These are phyloP conservation scores for Candida oleophila DNA, from an alignment of 805 yeast genomes.

Conservation along the genomic window DNA sequence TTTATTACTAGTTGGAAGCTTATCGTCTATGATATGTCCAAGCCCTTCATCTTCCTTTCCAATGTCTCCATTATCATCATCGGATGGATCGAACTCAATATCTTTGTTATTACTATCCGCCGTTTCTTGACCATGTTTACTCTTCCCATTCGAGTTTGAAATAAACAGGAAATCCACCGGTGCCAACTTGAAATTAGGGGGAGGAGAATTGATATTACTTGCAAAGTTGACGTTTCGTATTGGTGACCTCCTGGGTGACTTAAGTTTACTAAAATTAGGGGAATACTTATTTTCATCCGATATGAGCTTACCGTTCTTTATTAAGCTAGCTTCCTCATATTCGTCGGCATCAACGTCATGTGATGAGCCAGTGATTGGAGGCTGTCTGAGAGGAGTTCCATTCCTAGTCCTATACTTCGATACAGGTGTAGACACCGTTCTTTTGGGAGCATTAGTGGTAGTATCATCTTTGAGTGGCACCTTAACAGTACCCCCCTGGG, in stretches of 20 bases:
- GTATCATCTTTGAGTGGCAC: slow-evolving; percentile 13
- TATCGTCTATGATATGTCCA: slow-evolving; percentile 3
- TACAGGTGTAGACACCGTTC: slow-evolving; percentile 3
- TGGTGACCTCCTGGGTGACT: slow-evolving; percentile 12
- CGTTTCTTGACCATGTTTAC: background rate
- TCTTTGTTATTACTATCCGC: slow-evolving; percentile 7
- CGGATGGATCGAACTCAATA: slow-evolving; percentile 28
- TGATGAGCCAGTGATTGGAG: slow-evolving; percentile 8
- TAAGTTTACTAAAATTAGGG: background rate
- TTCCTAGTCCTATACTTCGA: slow-evolving; percentile 12
- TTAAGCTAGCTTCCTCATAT: slow-evolving; percentile 11
- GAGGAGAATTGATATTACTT: slow-evolving; percentile 15
- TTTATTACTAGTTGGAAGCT: background rate
- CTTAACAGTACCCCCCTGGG: slow-evolving; percentile 7
- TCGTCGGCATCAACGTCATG: background rate
- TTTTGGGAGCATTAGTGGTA: slow-evolving; percentile 7
- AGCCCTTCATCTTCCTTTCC: background rate
- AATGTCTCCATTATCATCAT: slow-evolving; percentile 13
- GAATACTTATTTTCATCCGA: slow-evolving; percentile 23
- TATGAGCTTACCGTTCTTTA: slow-evolving; percentile 18
- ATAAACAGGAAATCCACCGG: slow-evolving; percentile 10
- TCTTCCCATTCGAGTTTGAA: background rate
- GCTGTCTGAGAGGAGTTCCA: slow-evolving; percentile 19
- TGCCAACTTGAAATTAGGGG: slow-evolving; percentile 18
- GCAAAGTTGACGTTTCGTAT: slow-evolving; percentile 6